Base-by-base conservation (phyloP, 179 eudicot species). In the Silene vulgaris region DNA sequence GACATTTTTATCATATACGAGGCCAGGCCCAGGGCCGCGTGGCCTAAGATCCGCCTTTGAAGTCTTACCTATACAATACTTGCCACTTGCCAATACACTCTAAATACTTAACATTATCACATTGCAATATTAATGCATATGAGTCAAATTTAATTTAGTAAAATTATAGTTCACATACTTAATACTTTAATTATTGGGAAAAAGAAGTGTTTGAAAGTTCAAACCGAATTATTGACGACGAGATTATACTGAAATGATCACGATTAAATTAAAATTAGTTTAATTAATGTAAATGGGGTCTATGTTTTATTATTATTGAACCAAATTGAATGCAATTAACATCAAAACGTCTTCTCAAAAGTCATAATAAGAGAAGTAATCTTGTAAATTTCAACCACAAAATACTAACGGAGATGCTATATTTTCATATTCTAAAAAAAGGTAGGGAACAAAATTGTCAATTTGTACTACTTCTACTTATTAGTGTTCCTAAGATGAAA, bases 371-470 rank as follows among this genome's bases (percentile, higher is more conserved):
- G 29, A 59, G 62, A 40, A 74, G 57, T 17, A 17, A 32, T n/a
- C 16, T 56, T 54, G 48, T 35, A 50, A 50, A 50, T 50, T 50
- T 50, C 50, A 68, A 16, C 26, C 64, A 69, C 65, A 59, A 76
- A 71, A 43, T 74, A 59, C 21, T 74, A 52, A 19, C 21, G 12
- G 65, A 61, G 3, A 61, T 20, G 8, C 48, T 16, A 29, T 20
- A 30, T 61, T 59, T 63, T 72, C 74, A 76, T 64, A 72, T 72
- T 32, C 26, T 62, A 80, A 28, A 32, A 32, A 76, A 32, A 69
- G 65, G 63, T 37, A 77, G 77, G 78, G 71, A 76, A 74, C 77
- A 63, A 80, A 63, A 61, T 63, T 21, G 65, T 11, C 4, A 52
- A 16, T 64, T 43, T 64, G 56, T 20, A 69, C 9, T 43, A 43